Evolutionary conservation across 108 stramenopile species (phyloP).

Genomic region (Bacterosira constricta): DNA sequence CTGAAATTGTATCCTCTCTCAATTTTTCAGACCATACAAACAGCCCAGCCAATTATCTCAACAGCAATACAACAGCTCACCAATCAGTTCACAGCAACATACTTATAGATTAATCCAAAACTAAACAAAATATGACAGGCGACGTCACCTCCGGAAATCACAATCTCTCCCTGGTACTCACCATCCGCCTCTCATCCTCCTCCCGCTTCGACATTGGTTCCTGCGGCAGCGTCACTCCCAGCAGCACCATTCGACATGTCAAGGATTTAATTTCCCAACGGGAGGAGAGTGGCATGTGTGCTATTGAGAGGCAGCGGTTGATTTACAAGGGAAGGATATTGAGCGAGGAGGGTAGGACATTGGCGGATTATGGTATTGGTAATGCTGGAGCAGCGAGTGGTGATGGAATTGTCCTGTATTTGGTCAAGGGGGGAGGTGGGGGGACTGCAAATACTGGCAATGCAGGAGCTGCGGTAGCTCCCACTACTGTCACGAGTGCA

Average conservation of each 20-base stretch:
- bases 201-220: slow-evolving; percentile 35
- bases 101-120: too few species aligned
- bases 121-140: slow-evolving; percentile 20
- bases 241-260: slow-evolving; percentile 43
- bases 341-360: slow-evolving; percentile 70
- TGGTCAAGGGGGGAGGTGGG: slow-evolving; percentile 61
- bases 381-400: slow-evolving; percentile 14
- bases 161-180: slow-evolving; percentile 28
- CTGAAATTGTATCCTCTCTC: background rate
- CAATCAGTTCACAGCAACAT: too few species aligned
- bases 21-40: background rate
- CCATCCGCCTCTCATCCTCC: slow-evolving; percentile 47
- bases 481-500: slow-evolving; percentile 2
- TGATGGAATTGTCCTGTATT: slow-evolving; percentile 57
- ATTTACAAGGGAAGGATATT: slow-evolving; percentile 95
- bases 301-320: slow-evolving; percentile 82
- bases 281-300: slow-evolving; percentile 36
- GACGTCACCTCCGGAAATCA: slow-evolving; percentile 1
- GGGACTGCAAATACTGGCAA: background rate
- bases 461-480: background rate
- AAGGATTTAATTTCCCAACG: slow-evolving; percentile 45
- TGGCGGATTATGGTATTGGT: slow-evolving; percentile 69
- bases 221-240: slow-evolving; percentile 28
- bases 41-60: background rate
- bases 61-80: too few species aligned